Conservation (phyloP, 768 basidiomycete species). For the Tulasnella calospora region DNA sequence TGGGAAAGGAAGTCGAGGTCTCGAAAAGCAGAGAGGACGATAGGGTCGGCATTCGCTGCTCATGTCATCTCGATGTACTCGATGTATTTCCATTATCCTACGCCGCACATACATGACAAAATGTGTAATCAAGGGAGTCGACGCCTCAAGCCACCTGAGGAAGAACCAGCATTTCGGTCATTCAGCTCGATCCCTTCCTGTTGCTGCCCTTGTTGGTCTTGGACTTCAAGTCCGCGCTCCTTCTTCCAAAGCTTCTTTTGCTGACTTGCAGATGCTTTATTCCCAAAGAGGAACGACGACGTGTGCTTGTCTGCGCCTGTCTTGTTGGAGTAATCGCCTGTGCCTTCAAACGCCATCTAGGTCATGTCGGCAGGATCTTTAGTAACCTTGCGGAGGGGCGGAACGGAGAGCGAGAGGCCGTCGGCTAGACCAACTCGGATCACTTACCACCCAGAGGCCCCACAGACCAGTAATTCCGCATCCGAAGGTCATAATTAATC, state of each 20-base stretch:
- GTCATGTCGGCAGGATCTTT: no score
- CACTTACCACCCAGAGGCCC: conserved; percentile 66
- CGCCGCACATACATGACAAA: background rate
- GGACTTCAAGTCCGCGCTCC: conserved; percentile 35
- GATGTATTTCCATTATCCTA: conserved; percentile 4
- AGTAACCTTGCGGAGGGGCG: no score
- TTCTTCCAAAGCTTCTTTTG: conserved; percentile 57
- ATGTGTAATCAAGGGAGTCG: background rate
- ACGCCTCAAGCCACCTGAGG: background rate
- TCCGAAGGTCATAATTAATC: conserved; percentile 48
- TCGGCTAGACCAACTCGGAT: conserved; percentile 26
- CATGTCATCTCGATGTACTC: background rate
- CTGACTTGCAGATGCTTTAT: conserved; percentile 58
- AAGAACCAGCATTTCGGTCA: background rate
- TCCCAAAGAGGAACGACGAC: conserved; percentile 73
- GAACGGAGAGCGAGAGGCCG: background rate
- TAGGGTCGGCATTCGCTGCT: background rate
- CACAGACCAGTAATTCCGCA: conserved; percentile 54
- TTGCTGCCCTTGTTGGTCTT: conserved; percentile 15
- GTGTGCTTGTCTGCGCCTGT: conserved; percentile 81
- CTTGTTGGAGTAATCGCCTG: conserved; percentile 55
- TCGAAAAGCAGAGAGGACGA: no score
- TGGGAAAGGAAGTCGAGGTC: background rate
- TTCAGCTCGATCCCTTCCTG: background rate
- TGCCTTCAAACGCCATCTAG: conserved; percentile 44